These are phyloP conservation scores for Micractinium conductrix DNA, from an alignment of 139 green algal species.

Conservation along the genomic window DNA sequence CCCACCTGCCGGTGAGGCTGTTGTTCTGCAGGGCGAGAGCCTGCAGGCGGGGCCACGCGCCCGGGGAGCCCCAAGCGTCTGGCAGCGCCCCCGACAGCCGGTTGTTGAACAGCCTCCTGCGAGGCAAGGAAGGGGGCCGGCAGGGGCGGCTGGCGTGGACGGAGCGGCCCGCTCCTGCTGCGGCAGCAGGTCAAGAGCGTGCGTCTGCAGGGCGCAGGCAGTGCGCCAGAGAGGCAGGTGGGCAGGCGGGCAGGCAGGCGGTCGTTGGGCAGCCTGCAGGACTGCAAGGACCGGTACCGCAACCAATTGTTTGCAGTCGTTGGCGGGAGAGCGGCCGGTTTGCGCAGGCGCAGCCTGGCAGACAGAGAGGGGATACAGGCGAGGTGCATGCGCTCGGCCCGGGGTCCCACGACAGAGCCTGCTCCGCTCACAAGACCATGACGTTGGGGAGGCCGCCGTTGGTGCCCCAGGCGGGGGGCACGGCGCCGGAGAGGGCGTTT, in stretches of 20 bases:
- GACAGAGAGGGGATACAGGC: not conserved
- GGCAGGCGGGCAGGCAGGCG: not conserved
- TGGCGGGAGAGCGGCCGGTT: no score
- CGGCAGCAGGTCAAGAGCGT: no score
- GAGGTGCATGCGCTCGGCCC: no score
- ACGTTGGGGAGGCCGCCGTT: slow-evolving; percentile 11
- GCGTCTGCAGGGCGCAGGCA: no score
- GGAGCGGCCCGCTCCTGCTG: no score
- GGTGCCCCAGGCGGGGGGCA: slow-evolving; percentile 20
- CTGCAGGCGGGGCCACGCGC: slow-evolving; percentile 23
- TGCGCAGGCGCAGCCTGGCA: not conserved
- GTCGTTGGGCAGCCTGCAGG: not conserved
- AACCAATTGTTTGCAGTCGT: no score
- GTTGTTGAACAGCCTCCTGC: slow-evolving; percentile 31
- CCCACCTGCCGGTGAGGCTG: not conserved
- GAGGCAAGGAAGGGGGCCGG: not conserved
- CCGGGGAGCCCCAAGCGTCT: not conserved
- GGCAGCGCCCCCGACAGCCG: slow-evolving; percentile 25
- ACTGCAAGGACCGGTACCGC: no score
- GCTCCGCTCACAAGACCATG: slow-evolving; percentile 5
- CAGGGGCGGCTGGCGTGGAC: no score
- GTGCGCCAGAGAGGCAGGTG: not conserved
- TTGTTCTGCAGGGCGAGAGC: slow-evolving; percentile 35
- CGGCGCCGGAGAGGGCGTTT: slow-evolving; percentile 17
- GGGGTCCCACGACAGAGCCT: not conserved